Conservation (phyloP, 352 stramenopile species). For the Blastocystis sp. region DNA sequence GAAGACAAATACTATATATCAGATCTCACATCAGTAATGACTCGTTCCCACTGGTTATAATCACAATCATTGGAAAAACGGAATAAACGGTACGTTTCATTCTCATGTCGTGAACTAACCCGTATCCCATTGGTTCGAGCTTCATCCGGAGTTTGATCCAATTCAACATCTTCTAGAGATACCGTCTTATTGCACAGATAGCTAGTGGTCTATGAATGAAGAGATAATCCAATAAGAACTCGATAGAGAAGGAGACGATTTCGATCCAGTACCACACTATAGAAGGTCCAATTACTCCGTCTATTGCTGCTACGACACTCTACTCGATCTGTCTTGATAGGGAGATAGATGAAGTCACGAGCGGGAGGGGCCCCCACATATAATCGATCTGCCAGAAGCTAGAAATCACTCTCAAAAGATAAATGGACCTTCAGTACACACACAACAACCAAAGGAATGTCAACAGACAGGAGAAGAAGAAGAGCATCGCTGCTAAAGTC, state of each 20-base stretch:
- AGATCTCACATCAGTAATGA: neutral
- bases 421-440: neutral
- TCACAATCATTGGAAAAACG: slow-evolving; percentile 41
- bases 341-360: slow-evolving; percentile 40
- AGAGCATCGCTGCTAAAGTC: neutral
- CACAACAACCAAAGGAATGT: neutral
- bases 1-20: neutral
- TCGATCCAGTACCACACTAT: neutral
- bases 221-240: neutral
- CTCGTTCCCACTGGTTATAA: slow-evolving; percentile 2
- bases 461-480: neutral
- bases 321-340: neutral
- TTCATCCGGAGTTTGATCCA: slow-evolving; percentile 24
- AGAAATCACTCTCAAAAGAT: neutral
- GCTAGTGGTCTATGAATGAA: neutral
- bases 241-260: slow-evolving; percentile 34
- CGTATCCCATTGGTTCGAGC: slow-evolving; percentile 7
- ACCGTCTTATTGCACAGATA: slow-evolving; percentile 46
- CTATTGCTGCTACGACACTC: slow-evolving; percentile 16
- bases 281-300: slow-evolving; percentile 18
- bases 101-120: neutral
- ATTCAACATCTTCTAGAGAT: neutral
- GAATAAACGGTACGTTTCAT: neutral
- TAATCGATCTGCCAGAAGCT: slow-evolving; percentile 14
- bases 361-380: neutral